Conservation (phyloP, 2,329 filamentous ascomycete species). For the Phoma herbarum region DNA sequence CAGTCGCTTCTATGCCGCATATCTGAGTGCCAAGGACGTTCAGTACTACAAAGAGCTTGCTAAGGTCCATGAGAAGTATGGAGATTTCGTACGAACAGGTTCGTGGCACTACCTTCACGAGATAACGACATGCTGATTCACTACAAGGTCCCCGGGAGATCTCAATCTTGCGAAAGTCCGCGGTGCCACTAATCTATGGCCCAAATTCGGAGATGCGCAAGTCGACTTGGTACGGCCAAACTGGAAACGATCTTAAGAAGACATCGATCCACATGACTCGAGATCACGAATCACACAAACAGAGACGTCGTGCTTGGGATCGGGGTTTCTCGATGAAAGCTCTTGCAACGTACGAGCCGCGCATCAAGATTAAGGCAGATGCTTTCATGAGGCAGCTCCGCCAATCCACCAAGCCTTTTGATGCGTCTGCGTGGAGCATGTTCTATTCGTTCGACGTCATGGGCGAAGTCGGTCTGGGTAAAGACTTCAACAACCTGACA, state of each 20-base stretch:
- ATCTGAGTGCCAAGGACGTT: not conserved
- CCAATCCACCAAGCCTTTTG: not conserved
- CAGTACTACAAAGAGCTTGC: not conserved
- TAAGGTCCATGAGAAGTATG: not conserved
- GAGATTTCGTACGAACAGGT: not conserved
- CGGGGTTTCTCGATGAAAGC: constrained; percentile 42
- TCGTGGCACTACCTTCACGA: not conserved
- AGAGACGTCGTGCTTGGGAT: constrained; percentile 40
- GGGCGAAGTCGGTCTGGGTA: constrained; percentile 41
- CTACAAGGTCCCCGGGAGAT: not conserved
- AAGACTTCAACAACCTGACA: constrained; percentile 36
- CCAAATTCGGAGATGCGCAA: constrained; percentile 36
- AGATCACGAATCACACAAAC: constrained; percentile 31
- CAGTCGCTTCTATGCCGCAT: not conserved
- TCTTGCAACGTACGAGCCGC: not conserved
- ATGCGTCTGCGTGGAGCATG: not conserved
- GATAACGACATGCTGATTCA: not conserved
- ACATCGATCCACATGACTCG: constrained; percentile 36
- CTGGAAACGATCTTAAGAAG: constrained; percentile 31
- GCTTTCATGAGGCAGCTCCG: not conserved
- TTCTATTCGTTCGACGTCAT: constrained; percentile 32
- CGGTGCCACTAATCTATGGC: constrained; percentile 14
- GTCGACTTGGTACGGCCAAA: constrained; percentile 40
- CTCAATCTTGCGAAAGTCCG: not conserved
- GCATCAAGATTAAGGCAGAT: not conserved